phyloP scores from a whole-genome alignment of 1,284 basidiomycete genomes.

The Apiotrichum laibachii region DNA sequence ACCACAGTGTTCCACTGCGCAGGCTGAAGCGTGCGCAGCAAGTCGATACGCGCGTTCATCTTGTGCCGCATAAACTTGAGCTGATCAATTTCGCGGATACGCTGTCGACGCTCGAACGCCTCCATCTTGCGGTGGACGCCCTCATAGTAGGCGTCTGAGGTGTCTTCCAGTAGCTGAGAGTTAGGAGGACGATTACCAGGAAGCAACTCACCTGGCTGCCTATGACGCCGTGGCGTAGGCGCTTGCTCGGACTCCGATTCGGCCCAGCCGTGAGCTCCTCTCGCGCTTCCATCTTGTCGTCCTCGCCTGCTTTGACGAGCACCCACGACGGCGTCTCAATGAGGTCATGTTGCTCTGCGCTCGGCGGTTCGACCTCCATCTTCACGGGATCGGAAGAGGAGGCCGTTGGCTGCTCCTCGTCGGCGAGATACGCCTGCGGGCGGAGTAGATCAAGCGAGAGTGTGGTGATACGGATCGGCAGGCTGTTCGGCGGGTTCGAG shows the following conservation, averaged over 20 bases:
- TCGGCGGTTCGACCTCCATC: constrained; percentile 5
- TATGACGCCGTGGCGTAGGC: constrained; percentile 25
- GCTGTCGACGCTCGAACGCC: constrained; percentile 76
- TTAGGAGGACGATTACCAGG: not conserved
- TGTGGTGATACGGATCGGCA: constrained; percentile 68
- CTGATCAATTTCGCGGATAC: constrained; percentile 83
- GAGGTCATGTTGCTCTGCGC: not conserved
- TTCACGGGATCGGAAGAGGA: no score
- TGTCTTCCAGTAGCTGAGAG: constrained; percentile 62
- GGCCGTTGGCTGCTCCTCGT: not conserved
- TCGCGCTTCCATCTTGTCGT: constrained; percentile 44
- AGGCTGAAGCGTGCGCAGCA: constrained; percentile 58
- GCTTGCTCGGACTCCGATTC: constrained; percentile 28
- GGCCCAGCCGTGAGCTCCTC: constrained; percentile 30
- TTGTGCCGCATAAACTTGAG: constrained; percentile 87
- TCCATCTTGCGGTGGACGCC: constrained; percentile 82
- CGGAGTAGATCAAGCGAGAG: constrained; percentile 29
- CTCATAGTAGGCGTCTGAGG: constrained; percentile 79
- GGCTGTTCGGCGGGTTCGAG: constrained; percentile 63
- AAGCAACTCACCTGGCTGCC: constrained; percentile 23
- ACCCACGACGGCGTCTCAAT: constrained; percentile 47
- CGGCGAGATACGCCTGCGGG: constrained; percentile 20
- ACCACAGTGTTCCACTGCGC: constrained; percentile 34
- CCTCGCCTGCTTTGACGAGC: constrained; percentile 37
- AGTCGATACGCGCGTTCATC: constrained; percentile 80